A percentile compares a stretch with the other conserved stretches of the same genome.
Evolutionary conservation across 2,329 filamentous ascomycete genomes (phyloP).

Genomic region (Arthrobotrys entomopaga): DNA sequence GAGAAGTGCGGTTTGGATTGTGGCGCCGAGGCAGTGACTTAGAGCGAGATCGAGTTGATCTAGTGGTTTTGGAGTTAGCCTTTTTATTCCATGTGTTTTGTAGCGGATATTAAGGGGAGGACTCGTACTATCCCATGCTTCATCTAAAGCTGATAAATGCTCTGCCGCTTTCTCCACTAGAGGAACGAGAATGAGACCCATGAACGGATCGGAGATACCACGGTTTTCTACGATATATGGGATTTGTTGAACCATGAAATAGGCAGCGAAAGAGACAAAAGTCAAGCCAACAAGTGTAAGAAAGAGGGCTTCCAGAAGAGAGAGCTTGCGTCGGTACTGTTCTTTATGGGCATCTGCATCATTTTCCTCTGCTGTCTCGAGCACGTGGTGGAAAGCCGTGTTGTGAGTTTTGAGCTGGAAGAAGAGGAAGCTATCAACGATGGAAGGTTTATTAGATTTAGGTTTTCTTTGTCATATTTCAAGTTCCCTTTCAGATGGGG

Average conservation of each 20-base stretch:
- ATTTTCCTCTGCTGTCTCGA: slow-evolving; percentile 39
- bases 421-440: slow-evolving; percentile 34
- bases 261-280: slow-evolving; percentile 45
- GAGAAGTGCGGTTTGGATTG: slow-evolving; percentile 87
- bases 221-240: slow-evolving; percentile 57
- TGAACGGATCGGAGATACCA: slow-evolving; percentile 69
- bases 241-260: slow-evolving; percentile 50
- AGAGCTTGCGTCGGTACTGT: slow-evolving; percentile 41
- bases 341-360: slow-evolving; percentile 44
- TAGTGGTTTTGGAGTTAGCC: background rate
- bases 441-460: background rate
- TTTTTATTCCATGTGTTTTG: background rate
- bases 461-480: no score
- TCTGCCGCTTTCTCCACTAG: slow-evolving; percentile 88
- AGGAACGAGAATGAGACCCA: slow-evolving; percentile 80
- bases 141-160: slow-evolving; percentile 83
- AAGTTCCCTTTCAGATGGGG: background rate
- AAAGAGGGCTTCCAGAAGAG: slow-evolving; percentile 46
- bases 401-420: slow-evolving; percentile 53
- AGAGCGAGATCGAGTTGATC: slow-evolving; percentile 79
- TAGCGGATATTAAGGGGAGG: background rate
- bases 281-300: slow-evolving; percentile 42
- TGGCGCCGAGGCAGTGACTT: slow-evolving; percentile 85
- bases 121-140: slow-evolving; percentile 76
- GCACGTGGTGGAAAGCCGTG: slow-evolving; percentile 42